phyloP scores from a whole-genome alignment of 164 flowering plant species.

The Santalum album region DNA sequence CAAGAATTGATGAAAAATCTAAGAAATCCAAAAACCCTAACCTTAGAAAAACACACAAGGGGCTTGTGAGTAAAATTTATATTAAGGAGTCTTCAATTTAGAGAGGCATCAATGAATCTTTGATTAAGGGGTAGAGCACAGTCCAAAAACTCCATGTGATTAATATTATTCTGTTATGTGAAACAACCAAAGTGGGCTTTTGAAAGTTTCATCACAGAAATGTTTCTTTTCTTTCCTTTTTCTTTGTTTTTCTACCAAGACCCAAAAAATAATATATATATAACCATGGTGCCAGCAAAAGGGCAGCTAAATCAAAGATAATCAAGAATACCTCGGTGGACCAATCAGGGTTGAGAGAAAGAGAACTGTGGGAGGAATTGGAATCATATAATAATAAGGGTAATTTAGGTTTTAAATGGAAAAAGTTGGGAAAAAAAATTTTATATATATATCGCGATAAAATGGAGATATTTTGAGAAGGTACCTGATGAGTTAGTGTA shows the following conservation, averaged over 20 bases:
- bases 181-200: not conserved
- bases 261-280: too few relatives aligned
- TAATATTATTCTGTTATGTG: not conserved
- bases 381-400: too few relatives aligned
- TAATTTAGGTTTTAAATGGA: not conserved
- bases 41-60: not conserved
- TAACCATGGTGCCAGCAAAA: too few relatives aligned
- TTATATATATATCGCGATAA: slow-evolving; percentile 2
- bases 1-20: not conserved
- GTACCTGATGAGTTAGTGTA: not conserved
- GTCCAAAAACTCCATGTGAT: slow-evolving; percentile 1
- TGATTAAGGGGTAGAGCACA: not conserved
- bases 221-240: too few relatives aligned
- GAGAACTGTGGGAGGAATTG: not conserved
- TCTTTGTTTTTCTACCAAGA: too few relatives aligned
- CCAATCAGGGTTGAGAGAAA: not conserved
- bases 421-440: not conserved
- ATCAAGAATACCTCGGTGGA: not conserved
- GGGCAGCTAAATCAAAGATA: not conserved
- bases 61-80: not conserved
- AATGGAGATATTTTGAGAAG: slow-evolving; percentile 8
- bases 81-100: not conserved
- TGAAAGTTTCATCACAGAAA: not conserved
- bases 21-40: not conserved
- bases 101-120: slow-evolving; percentile 1